phyloP scores from a whole-genome alignment of 2,329 filamentous ascomycete species.

The Pseudocercospora vitis region DNA sequence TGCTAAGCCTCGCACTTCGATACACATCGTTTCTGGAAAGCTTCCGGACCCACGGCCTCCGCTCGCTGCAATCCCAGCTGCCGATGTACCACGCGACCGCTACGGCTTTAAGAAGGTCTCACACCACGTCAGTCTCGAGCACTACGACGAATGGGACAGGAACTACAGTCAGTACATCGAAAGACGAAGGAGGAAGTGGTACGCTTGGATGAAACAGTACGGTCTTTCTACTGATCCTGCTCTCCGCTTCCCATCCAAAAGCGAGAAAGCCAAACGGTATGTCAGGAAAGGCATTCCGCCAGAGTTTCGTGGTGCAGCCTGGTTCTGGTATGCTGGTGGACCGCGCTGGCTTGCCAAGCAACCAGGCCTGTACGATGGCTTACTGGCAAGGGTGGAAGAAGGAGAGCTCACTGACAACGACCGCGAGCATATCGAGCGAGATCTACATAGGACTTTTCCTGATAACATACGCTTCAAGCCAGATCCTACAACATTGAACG shows the following conservation, averaged over 20 bases:
- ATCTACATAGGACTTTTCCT: constrained; percentile 89
- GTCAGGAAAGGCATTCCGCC: constrained; percentile 91
- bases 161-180: constrained; percentile 73
- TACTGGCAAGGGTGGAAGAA: constrained; percentile 66
- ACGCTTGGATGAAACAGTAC: constrained; percentile 71
- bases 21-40: constrained; percentile 20
- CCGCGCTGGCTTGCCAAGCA: constrained; percentile 75
- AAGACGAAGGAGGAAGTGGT: constrained; percentile 79
- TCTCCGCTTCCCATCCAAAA: constrained; percentile 74
- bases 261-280: constrained; percentile 82
- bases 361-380: constrained; percentile 70
- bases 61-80: constrained; percentile 1
- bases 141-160: constrained; percentile 80
- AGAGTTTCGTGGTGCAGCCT: constrained; percentile 90
- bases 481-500: constrained; percentile 40
- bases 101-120: constrained; percentile 92
- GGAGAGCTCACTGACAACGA: constrained; percentile 65
- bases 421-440: constrained; percentile 86
- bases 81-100: constrained; percentile 61
- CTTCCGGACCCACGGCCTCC: constrained; percentile 12
- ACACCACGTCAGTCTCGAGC: constrained; percentile 70
- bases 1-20: constrained; percentile 17
- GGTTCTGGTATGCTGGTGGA: constrained; percentile 94
- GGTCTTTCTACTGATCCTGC: constrained; percentile 69
- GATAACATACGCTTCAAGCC: constrained; percentile 92